A percentile compares a stretch with the other conserved stretches of the same genome.
Evolutionary conservation across 805 yeast genomes (phyloP).

Genomic region (Yarrowia sp.): DNA sequence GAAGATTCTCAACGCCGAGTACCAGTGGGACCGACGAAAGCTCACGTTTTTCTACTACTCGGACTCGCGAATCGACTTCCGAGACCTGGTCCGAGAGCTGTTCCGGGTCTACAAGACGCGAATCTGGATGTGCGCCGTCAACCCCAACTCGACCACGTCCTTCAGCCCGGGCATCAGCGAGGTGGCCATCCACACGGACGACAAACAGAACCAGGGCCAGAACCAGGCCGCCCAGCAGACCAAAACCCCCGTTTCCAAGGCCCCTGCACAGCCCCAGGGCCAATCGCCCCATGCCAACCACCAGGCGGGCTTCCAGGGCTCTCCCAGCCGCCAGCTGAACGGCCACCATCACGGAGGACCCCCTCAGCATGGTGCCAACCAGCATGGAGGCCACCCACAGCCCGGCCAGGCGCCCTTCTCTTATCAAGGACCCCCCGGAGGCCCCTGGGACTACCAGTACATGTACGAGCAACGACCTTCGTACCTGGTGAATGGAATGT

Average conservation of each 20-base stretch:
- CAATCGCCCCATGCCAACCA: constrained; percentile 11
- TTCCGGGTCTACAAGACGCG: constrained; percentile 79
- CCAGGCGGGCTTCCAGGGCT: constrained; percentile 32
- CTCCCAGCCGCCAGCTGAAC: constrained; percentile 19
- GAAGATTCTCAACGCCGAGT: constrained; percentile 78
- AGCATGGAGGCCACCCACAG: constrained; percentile 4
- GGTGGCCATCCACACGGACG: constrained; percentile 36
- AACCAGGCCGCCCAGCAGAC: not conserved
- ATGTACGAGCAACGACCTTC: constrained; percentile 38
- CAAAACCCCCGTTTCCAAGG: not conserved
- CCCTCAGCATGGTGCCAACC: constrained; percentile 1
- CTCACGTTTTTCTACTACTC: constrained; percentile 77
- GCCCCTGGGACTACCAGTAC: constrained; percentile 38
- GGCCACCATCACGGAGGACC: constrained; percentile 3
- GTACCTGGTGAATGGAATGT: constrained; percentile 36
- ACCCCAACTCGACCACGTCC: constrained; percentile 35
- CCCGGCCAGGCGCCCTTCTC: constrained; percentile 27
- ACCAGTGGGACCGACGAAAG: constrained; percentile 84
- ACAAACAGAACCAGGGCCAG: constrained; percentile 9
- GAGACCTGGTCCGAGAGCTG: constrained; percentile 77
- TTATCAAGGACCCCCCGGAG: constrained; percentile 33
- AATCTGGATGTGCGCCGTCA: constrained; percentile 86
- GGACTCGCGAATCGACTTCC: constrained; percentile 72
- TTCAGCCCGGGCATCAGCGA: constrained; percentile 38
- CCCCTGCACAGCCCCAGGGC: constrained; percentile 4